Percentiles rank a stretch among this genome's conserved stretches.
Evolutionary conservation across 306 rosid genomes (phyloP).

Genomic region (Trifolium repens): DNA sequence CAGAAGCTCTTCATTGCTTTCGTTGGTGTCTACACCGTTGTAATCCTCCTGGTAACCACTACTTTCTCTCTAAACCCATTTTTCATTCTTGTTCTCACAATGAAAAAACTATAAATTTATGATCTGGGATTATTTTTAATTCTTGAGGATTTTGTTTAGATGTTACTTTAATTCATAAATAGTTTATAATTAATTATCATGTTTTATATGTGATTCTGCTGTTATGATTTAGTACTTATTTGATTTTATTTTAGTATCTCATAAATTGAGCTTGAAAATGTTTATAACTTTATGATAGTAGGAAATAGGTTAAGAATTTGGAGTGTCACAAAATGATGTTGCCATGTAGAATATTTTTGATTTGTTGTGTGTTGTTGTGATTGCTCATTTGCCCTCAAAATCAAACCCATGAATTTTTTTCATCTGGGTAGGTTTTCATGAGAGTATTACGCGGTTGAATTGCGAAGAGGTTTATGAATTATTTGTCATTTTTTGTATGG

Average conservation of each 20-base stretch:
- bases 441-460: neutral
- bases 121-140: neutral
- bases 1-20: constrained; percentile 71
- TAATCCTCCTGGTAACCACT: constrained; percentile 61
- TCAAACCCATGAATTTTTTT: neutral
- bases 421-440: neutral
- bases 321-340: constrained; percentile 27
- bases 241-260: constrained; percentile 2
- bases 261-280: neutral
- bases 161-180: neutral
- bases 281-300: neutral
- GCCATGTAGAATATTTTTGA: neutral
- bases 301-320: constrained; percentile 12
- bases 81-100: constrained; percentile 28
- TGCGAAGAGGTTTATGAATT: neutral
- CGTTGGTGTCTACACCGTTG: constrained; percentile 69
- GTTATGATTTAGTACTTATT: constrained; percentile 1
- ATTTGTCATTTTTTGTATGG: constrained; percentile 1
- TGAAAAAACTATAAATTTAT: neutral
- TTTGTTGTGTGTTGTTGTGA: neutral
- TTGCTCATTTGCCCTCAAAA: neutral
- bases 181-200: neutral
- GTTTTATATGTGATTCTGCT: neutral
- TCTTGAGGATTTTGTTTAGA: constrained; percentile 11
- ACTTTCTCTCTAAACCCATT: constrained; percentile 10